Base-by-base conservation (phyloP, 768 basidiomycete genomes). In the Royoungia palumana region DNA sequence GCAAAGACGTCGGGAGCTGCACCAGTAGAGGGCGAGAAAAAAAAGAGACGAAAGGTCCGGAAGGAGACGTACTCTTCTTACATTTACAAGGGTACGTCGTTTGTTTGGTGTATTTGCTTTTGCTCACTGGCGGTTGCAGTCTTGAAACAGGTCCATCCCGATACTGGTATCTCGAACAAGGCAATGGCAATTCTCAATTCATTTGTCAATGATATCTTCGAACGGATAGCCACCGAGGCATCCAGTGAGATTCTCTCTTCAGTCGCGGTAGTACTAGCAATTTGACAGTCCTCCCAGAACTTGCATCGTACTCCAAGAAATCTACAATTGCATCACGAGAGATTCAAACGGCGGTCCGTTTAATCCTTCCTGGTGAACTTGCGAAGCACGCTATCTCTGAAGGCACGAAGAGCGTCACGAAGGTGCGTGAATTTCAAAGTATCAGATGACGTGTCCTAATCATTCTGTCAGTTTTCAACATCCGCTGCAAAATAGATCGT, bases 311-410 rank as follows among this genome's bases (percentile, higher is more conserved):
- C 80, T 96, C 94, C 47, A 95, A 97, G 82, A 95, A 96, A 73
- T 96, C 95, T 4, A 97, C 95, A 37, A 98, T 98, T 70, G 95
- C 94, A 17, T 96, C 93, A 20, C 89, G 95, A 51, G 95, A 98
- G 73, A 98, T 98, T 64, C 95, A 97, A 73, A 98, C 95, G 25
- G 80, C 90, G 35, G 94, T 96, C 43, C 88, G 94, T 49, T 79
- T 95, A 38, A 96, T 98, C 64, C 85, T 98, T 22, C 94, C 94
- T 52, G 95, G 94, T 72, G 94, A 97, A 73, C 83, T 98, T 37
- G 89, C 94, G 65, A 98, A 98, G 78, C 95, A 98, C 68, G 95
- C 95, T 47, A 96, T 97, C 70, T 95, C 93, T 22, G 95, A 98
- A 71, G 95, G 95, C 49, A 85, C 81, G 44, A 85, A 85, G 73